These are phyloP conservation scores for Penicillium sp. DNA, from an alignment of 2,329 filamentous ascomycete genomes.

Conservation along the genomic window DNA sequence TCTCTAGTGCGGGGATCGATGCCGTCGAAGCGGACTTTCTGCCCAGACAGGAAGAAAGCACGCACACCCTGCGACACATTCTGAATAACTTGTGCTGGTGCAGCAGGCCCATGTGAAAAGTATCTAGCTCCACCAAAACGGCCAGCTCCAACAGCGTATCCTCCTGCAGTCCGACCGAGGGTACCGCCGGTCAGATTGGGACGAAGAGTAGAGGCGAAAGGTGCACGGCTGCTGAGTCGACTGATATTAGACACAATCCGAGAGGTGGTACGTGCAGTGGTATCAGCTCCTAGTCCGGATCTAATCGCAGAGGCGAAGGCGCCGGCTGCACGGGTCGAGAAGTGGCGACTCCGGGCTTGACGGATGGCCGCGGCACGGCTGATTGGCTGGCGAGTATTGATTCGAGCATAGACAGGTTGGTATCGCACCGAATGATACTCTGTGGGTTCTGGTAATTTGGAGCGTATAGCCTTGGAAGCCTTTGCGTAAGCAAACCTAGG, in stretches of 20 bases:
- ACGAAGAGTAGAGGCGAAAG: conserved; percentile 83
- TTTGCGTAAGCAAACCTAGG: conserved; percentile 51
- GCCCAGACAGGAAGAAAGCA: conserved; percentile 87
- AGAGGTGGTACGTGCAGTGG: conserved; percentile 57
- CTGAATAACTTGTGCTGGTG: conserved; percentile 85
- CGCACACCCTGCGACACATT: conserved; percentile 93
- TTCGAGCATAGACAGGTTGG: conserved; percentile 61
- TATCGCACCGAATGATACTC: conserved; percentile 49
- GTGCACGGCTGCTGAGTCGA: conserved; percentile 70
- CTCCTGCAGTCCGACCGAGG: conserved; percentile 79
- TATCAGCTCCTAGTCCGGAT: conserved; percentile 46
- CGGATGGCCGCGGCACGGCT: conserved; percentile 63
- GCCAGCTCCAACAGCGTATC: conserved; percentile 75
- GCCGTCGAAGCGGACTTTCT: conserved; percentile 85
- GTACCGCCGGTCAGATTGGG: conserved; percentile 90
- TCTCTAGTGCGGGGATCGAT: conserved; percentile 66
- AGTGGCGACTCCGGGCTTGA: conserved; percentile 64
- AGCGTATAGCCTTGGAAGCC: conserved; percentile 44
- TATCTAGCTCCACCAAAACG: conserved; percentile 72
- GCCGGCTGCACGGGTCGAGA: conserved; percentile 54
- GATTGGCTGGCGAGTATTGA: conserved; percentile 55
- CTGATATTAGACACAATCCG: conserved; percentile 57
- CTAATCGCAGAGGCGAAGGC: conserved; percentile 54
- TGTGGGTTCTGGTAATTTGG: conserved; percentile 43
- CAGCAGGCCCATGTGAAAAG: conserved; percentile 84